Conservation (phyloP, 495 filamentous ascomycete species). For the Podospora comata region DNA sequence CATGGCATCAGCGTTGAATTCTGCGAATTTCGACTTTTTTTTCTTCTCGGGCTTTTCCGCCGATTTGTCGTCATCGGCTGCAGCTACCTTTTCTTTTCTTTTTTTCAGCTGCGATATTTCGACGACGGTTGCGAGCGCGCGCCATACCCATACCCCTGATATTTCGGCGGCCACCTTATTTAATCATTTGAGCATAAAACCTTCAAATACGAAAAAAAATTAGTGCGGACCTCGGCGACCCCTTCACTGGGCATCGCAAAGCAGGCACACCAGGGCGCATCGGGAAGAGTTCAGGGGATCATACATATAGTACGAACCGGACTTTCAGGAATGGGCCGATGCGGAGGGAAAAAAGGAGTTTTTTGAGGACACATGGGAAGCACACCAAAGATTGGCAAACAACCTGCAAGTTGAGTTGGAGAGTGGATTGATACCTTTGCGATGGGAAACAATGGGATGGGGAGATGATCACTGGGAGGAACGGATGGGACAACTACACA, state of each 20-base stretch:
- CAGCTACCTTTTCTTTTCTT: slow-evolving; percentile 10
- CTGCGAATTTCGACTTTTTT: slow-evolving; percentile 28
- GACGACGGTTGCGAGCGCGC: slow-evolving; percentile 17
- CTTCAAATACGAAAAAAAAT: slow-evolving; percentile 23
- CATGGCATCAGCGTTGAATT: slow-evolving; percentile 42
- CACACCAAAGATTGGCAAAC: slow-evolving; percentile 1
- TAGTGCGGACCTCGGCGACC: slow-evolving; percentile 14
- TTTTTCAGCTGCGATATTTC: slow-evolving; percentile 10
- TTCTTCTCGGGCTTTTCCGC: slow-evolving; percentile 15
- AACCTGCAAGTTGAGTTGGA: slow-evolving; percentile 3
- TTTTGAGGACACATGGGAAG: slow-evolving; percentile 1
- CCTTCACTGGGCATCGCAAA: neutral
- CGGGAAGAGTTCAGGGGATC: neutral
- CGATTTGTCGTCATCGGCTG: slow-evolving; percentile 6
- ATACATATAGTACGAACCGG: neutral
- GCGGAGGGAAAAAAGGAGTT: slow-evolving; percentile 5
- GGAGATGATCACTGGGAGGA: neutral
- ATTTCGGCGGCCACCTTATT: slow-evolving; percentile 27
- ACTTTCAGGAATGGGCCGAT: neutral
- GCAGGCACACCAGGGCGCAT: slow-evolving; percentile 4
- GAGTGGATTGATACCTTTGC: slow-evolving; percentile 1
- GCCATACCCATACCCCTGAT: slow-evolving; percentile 21
- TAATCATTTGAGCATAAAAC: slow-evolving; percentile 26
- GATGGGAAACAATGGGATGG: neutral
- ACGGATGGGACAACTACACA: neutral